These are phyloP conservation scores for Prunus yedoensis DNA, from an alignment of 331 rosid genomes.

Conservation along the genomic window DNA sequence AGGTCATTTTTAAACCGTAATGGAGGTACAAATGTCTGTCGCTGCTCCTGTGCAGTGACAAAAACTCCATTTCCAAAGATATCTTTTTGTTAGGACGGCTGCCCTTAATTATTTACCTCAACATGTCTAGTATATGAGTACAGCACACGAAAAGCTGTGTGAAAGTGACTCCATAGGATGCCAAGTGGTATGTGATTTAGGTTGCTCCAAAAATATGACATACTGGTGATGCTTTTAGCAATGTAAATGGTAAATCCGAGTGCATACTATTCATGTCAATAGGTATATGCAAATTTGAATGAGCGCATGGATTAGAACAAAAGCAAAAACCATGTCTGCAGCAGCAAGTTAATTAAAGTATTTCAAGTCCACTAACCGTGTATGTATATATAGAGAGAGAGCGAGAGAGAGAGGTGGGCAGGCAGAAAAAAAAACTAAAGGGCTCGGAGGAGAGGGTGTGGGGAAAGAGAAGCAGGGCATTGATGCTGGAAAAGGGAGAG, in stretches of 20 bases:
- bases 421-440: background rate
- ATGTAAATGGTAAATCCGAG: background rate
- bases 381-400: background rate
- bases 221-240: background rate
- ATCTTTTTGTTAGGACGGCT: background rate
- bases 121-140: background rate
- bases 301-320: conserved; percentile 22
- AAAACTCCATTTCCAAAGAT: conserved; percentile 23
- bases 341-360: background rate
- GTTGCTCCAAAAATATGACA: background rate
- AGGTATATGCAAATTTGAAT: conserved; percentile 5
- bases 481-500: conserved; percentile 21
- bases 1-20: background rate
- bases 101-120: background rate
- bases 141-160: background rate
- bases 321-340: conserved; percentile 24
- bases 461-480: conserved; percentile 8
- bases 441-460: background rate
- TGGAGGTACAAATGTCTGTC: background rate
- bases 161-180: conserved; percentile 19
- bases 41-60: conserved; percentile 7
- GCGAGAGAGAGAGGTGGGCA: background rate
- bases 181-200: conserved; percentile 17
- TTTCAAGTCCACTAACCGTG: conserved; percentile 16
- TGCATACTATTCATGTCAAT: background rate